These are phyloP conservation scores for Neurospora sp. DNA, from an alignment of 495 filamentous ascomycete genomes.

Conservation along the genomic window DNA sequence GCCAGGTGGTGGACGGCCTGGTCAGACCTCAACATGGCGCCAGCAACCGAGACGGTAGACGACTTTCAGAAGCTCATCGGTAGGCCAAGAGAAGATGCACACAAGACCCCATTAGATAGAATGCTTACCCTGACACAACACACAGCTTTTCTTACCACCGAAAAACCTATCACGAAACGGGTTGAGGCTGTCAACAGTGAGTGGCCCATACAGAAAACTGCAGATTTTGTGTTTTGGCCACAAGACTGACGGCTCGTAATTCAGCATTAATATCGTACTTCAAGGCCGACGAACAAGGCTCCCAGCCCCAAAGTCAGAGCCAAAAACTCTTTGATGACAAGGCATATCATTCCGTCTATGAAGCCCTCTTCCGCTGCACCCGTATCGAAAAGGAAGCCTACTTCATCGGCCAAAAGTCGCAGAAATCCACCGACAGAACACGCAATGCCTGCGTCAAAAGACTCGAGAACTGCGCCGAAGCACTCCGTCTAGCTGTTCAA, in stretches of 20 bases:
- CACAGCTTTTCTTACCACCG: conserved; percentile 6
- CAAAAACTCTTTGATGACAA: conserved; percentile 48
- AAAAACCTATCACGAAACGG: conserved; percentile 7
- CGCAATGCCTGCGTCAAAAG: conserved; percentile 40
- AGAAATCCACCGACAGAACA: conserved; percentile 19
- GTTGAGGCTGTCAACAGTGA: conserved; percentile 27
- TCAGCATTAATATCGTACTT: conserved; percentile 22
- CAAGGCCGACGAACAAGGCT: conserved; percentile 9
- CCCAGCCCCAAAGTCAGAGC: conserved; percentile 1
- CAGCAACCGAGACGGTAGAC: conserved; percentile 3
- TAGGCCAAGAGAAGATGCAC: conserved; percentile 4
- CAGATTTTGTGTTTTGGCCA: conserved; percentile 38
- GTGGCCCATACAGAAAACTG: conserved; percentile 31
- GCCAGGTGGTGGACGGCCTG: neutral
- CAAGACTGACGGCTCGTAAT: conserved; percentile 38
- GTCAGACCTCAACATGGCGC: neutral
- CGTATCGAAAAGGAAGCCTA: conserved; percentile 56
- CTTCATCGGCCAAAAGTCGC: conserved; percentile 41
- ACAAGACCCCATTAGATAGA: neutral
- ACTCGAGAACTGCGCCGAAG: conserved; percentile 60
- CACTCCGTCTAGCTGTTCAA: conserved; percentile 60
- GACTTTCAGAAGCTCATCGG: conserved; percentile 18
- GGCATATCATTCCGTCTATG: conserved; percentile 69
- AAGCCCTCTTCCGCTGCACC: conserved; percentile 63
- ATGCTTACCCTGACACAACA: neutral